Percentiles rank a stretch among this genome's conserved stretches.
phyloP scores from a whole-genome alignment of 768 basidiomycete genomes.

The Tylopilus sp. region DNA sequence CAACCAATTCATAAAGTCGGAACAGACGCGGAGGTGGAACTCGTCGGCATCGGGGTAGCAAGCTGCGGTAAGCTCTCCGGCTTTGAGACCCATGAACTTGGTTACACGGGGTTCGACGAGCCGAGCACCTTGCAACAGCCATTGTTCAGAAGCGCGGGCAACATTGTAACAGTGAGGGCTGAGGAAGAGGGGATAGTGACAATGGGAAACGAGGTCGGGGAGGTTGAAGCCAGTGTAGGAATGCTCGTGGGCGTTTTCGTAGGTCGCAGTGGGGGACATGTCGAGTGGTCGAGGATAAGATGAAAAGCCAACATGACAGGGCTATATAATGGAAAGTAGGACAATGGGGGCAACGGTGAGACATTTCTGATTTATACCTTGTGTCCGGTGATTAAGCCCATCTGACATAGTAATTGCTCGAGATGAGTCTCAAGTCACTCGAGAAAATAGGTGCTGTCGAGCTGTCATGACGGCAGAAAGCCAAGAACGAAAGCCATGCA shows the following conservation, averaged over 20 bases:
- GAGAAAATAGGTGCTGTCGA: neutral
- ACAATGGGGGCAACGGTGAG: conserved; percentile 19
- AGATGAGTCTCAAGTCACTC: neutral
- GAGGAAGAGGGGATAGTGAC: conserved; percentile 35
- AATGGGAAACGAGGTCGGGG: conserved; percentile 41
- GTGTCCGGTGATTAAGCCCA: conserved; percentile 8
- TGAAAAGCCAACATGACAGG: neutral
- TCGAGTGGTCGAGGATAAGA: neutral
- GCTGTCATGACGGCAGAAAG: conserved; percentile 7
- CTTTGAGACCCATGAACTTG: conserved; percentile 54
- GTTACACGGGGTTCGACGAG: conserved; percentile 31
- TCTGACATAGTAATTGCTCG: neutral
- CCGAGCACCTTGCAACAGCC: conserved; percentile 29
- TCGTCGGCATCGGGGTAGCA: conserved; percentile 57
- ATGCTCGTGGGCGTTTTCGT: conserved; percentile 8
- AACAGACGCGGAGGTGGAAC: conserved; percentile 58
- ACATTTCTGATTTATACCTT: conserved; percentile 28
- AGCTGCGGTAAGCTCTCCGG: conserved; percentile 62
- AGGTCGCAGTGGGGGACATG: conserved; percentile 28
- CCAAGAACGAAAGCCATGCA: neutral
- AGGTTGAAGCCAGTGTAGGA: conserved; percentile 30
- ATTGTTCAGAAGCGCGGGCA: conserved; percentile 36
- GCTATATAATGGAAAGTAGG: conserved; percentile 14
- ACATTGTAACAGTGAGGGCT: conserved; percentile 33
- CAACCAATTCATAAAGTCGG: conserved; percentile 59